Evolutionary conservation across 345 rosid genomes (phyloP).

Genomic region (Noccaea bulbosa): DNA sequence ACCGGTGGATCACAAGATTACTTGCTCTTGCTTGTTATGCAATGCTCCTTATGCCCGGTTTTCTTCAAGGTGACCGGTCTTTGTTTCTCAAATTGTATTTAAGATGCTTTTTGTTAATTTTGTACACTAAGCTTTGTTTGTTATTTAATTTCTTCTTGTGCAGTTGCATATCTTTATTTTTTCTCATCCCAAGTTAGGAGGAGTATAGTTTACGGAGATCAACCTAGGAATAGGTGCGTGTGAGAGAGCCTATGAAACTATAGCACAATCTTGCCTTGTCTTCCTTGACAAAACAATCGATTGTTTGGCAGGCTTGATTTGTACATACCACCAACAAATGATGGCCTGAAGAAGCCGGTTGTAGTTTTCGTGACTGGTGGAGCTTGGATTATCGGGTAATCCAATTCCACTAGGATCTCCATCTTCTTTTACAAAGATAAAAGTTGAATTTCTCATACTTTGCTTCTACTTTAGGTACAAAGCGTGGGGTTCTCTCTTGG

Average conservation of each 20-base stretch:
- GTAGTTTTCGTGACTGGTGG: constrained; percentile 96
- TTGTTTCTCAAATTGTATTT: background rate
- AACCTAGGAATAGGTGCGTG: constrained; percentile 89
- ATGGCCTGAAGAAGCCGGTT: constrained; percentile 87
- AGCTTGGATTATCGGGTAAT: constrained; percentile 98
- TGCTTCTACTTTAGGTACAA: constrained; percentile 61
- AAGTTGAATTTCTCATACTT: constrained; percentile 40
- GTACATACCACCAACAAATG: constrained; percentile 65
- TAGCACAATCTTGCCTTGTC: background rate
- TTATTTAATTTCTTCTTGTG: constrained; percentile 26
- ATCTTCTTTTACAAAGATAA: constrained; percentile 14
- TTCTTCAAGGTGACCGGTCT: constrained; percentile 70
- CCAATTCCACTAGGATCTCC: constrained; percentile 5
- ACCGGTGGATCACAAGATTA: constrained; percentile 78
- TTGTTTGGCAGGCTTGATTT: constrained; percentile 71
- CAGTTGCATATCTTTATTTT: constrained; percentile 89
- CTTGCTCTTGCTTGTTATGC: constrained; percentile 83
- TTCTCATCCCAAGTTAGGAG: constrained; percentile 75
- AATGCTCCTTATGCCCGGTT: constrained; percentile 87
- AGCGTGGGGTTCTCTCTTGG: constrained; percentile 99
- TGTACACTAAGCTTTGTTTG: constrained; percentile 10
- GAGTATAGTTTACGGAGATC: constrained; percentile 88
- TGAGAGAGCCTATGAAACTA: background rate
- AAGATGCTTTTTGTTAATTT: background rate
- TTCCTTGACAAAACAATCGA: background rate